These are phyloP conservation scores for Ramalina peruviana DNA, from an alignment of 495 filamentous ascomycete genomes.

Conservation along the genomic window DNA sequence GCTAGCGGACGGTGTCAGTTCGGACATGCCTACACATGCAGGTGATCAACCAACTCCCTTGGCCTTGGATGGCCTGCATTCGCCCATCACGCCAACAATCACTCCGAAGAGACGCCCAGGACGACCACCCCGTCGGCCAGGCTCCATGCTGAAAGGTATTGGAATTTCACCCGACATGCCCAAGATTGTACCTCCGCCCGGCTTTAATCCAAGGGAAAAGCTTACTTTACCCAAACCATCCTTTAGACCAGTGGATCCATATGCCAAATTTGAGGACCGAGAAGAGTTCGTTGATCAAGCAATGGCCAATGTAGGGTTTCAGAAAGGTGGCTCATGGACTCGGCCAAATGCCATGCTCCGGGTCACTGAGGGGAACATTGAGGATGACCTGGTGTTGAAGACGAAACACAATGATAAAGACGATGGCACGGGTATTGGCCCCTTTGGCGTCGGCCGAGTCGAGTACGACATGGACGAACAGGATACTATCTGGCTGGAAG, in stretches of 20 bases:
- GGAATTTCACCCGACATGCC: slow-evolving; percentile 39
- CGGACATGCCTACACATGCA: slow-evolving; percentile 2
- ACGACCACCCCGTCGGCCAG: slow-evolving; percentile 45
- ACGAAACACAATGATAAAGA: slow-evolving; percentile 45
- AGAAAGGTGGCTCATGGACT: slow-evolving; percentile 78
- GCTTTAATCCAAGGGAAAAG: slow-evolving; percentile 51
- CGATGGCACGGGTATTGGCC: slow-evolving; percentile 37
- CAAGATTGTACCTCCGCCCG: slow-evolving; percentile 45
- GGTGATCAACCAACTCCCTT: slow-evolving; percentile 1
- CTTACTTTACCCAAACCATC: slow-evolving; percentile 52
- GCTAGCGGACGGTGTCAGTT: slow-evolving; percentile 2
- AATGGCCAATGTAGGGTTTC: slow-evolving; percentile 90
- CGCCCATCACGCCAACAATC: slow-evolving; percentile 1
- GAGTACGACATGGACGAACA: slow-evolving; percentile 99
- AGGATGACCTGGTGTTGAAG: slow-evolving; percentile 66
- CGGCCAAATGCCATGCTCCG: slow-evolving; percentile 68
- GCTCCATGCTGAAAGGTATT: slow-evolving; percentile 46
- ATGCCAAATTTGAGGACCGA: slow-evolving; percentile 46
- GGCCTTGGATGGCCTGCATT: slow-evolving; percentile 1
- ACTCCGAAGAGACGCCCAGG: slow-evolving; percentile 44
- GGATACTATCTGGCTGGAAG: slow-evolving; percentile 89
- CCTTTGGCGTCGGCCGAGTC: slow-evolving; percentile 52
- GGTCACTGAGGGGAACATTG: slow-evolving; percentile 57
- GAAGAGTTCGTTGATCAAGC: slow-evolving; percentile 72
- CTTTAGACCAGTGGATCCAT: slow-evolving; percentile 43